A percentile compares a stretch with the other conserved stretches of the same genome.
phyloP scores from a whole-genome alignment of 2,329 filamentous ascomycete species.

The Monilinia fructigena region DNA sequence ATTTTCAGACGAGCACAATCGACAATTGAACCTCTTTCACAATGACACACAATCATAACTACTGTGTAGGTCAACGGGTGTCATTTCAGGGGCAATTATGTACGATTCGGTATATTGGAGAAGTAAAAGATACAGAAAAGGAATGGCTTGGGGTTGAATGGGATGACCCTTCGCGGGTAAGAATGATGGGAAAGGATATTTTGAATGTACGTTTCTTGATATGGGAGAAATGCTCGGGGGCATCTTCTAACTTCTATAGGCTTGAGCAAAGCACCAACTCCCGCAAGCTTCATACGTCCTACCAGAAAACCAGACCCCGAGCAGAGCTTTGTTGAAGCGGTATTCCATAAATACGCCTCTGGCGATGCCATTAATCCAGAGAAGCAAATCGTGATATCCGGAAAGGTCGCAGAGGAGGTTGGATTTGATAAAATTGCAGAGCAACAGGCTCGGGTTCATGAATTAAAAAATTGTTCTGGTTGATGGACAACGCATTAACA shows the following conservation, averaged over 20 bases:
- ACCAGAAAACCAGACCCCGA: conserved; percentile 66
- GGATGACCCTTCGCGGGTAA: conserved; percentile 84
- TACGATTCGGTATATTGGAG: conserved; percentile 80
- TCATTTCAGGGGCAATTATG: conserved; percentile 77
- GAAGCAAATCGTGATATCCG: conserved; percentile 66
- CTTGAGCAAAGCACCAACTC: conserved; percentile 61
- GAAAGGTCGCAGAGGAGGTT: conserved; percentile 85
- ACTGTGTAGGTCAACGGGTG: conserved; percentile 68
- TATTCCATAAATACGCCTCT: conserved; percentile 80
- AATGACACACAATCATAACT: conserved; percentile 24
- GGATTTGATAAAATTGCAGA: conserved; percentile 90
- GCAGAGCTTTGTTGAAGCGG: conserved; percentile 73
- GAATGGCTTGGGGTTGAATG: conserved; percentile 94
- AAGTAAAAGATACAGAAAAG: conserved; percentile 65
- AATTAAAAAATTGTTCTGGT: conserved; percentile 80
- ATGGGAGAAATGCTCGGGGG: not conserved
- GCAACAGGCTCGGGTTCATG: conserved; percentile 73
- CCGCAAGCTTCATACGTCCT: conserved; percentile 85
- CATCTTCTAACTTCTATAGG: conserved; percentile 42
- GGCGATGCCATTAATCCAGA: conserved; percentile 45
- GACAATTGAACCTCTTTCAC: conserved; percentile 29
- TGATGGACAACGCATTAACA: conserved; percentile 67
- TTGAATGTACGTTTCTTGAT: conserved; percentile 62
- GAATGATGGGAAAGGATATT: conserved; percentile 85
- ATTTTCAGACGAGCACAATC: conserved; percentile 16